Percentiles rank a stretch among this genome's conserved stretches.
Evolutionary conservation across 306 rosid species (phyloP).

Genomic region (Cajanus cajan): DNA sequence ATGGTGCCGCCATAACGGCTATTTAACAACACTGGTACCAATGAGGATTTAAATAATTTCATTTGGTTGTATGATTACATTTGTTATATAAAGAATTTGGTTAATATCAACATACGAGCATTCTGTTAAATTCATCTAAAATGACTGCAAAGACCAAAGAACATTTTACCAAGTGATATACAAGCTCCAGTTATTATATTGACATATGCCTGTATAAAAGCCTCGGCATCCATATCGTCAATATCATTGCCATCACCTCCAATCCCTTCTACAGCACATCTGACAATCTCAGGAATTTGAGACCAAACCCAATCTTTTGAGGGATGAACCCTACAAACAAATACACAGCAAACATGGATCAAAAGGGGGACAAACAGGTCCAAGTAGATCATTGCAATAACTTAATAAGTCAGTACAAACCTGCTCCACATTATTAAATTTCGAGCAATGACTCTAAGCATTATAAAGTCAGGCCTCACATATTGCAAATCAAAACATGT

Average conservation of each 20-base stretch:
- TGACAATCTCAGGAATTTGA: constrained; percentile 82
- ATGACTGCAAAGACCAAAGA: constrained; percentile 24
- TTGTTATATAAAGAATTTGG: constrained; percentile 17
- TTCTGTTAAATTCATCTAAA: constrained; percentile 15
- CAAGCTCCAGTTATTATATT: constrained; percentile 94
- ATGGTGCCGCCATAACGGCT: too few relatives aligned
- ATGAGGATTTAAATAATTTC: constrained; percentile 6
- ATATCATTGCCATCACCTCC: constrained; percentile 63
- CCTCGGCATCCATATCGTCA: constrained; percentile 85
- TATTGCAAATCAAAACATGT: constrained; percentile 87
- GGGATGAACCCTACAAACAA: constrained; percentile 75
- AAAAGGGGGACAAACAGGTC: constrained; percentile 30
- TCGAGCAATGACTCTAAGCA: constrained; percentile 95
- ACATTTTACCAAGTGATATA: constrained; percentile 76
- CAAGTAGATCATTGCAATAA: constrained; percentile 26
- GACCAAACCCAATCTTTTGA: constrained; percentile 89
- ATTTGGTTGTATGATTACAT: neutral
- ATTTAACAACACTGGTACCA: too few relatives aligned
- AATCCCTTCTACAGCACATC: constrained; percentile 61
- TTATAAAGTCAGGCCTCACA: constrained; percentile 96
- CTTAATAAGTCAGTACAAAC: constrained; percentile 42
- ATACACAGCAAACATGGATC: constrained; percentile 27
- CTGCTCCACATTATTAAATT: constrained; percentile 98
- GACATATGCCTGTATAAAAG: constrained; percentile 90
- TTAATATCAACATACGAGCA: neutral